Evolutionary conservation across 176 grass and related monocot genomes (phyloP), one percentile per base, ranked within the genome.

Genomic region (Aegilops bicornis): DNA sequence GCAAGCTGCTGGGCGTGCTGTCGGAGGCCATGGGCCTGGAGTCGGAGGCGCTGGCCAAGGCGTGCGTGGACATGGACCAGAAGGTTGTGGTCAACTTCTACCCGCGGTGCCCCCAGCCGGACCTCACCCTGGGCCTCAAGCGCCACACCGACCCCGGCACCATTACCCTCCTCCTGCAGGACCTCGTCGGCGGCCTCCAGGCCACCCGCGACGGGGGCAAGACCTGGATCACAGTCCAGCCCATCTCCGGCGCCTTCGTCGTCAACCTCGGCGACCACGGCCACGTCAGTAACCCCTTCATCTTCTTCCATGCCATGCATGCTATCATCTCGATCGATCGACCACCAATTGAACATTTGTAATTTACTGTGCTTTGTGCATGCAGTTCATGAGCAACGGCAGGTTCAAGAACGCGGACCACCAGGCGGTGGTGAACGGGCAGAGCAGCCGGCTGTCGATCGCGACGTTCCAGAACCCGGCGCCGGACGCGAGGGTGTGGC

Each of bases 41-140:
- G 3, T 71, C 81, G 8, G 90, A 79, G 29, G 93, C 94, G 1
- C 86, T 98, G 5, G 77, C 93, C 33, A 39, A 87, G 33, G 92
- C 94, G 3, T 98, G 93, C 64, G 92, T 98, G 0, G 92, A 98
- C 87, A 92, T 96, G 97, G 97, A 98, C 76, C 91, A 98, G 88
- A 98, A 98, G 70, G 60, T 98, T 7, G 96, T 98, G 36, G 88
- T 98, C 37, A 98, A 98, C 91, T 96, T 94, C 90, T 98, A 98
- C 88, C 96, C 96, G 19, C 91, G 54, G 70, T 98, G 97, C 89
- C 97, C 94, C 2, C 90, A 96, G 97, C 97, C 97, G 0, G 90
- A 96, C 90, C 91, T 98, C 70, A 94, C 97, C 3, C 97, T 98
- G 1, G 97, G 97, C 7, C 88, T 98, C 43, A 98, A 98, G 79